Base-by-base conservation (phyloP, 2,329 filamentous ascomycete species). In the Waltergamsia citrina region DNA sequence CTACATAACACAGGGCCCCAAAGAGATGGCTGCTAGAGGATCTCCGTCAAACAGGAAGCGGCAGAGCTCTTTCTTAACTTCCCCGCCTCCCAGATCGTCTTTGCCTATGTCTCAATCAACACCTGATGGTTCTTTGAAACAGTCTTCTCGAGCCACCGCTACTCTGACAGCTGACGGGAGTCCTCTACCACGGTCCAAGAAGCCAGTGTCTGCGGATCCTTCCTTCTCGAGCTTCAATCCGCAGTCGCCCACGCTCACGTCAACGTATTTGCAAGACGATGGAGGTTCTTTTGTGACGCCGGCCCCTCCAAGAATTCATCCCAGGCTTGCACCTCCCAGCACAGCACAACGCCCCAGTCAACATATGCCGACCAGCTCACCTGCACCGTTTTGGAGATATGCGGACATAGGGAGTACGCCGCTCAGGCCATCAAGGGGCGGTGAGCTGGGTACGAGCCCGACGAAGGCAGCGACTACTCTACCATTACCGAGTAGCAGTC, bases 361-460 rank as follows among this genome's bases (percentile, higher is more conserved):
- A 49, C 85, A 86, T 53, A 86, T 90, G 73, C 83, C 85, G 22
- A 87, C 85, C 29, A 86, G 81, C 45, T 87, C 82, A 21, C 85
- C 85, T 0, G 85, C 85, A 1, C 84, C 85, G 1, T 92, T 93
- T 56, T 93, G 85, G 85, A 87, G 85, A 54, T 92, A 84, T 55
- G 78, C 82, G 26, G 82, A 87, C 43, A 72, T 85, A 38, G 73
- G 74, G 18, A 85, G 78, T 54, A 88, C 83, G 3, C 84, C 84
- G 2, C 62, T 83, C 34, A 65, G 65, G 44, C 58, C 64, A 11
- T 45, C 57, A 4, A 47, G 54, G 1, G 54, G 60, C 7, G 15
- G 11, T 11, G 32, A 33, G 4, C 75, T 72, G 37, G 75, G 81
- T 39, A 51, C 69, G 26, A 80, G 75, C 46, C 77, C 77, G 2